Evolutionary conservation across 2,329 filamentous ascomycete species (phyloP), one percentile per base, ranked within the genome.

Genomic region (Aureobasidium sp.): DNA sequence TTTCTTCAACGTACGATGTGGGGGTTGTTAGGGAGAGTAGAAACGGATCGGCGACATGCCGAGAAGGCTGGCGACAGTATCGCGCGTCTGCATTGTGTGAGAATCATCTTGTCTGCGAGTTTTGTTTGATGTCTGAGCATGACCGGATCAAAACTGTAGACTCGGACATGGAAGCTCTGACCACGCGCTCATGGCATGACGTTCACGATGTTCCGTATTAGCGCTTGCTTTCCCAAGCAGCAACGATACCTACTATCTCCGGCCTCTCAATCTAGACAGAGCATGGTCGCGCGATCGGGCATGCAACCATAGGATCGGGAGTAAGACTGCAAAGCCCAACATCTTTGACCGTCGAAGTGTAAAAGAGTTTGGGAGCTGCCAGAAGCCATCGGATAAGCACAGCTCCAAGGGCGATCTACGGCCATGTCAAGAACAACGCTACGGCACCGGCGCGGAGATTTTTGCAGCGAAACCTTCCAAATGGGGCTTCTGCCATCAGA

Each of bases 11-110:
- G 42, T 71, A 75, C 74, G 44, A 76, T 75, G 65, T 79, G 73
- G 34, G 73, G 70, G 65, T 79, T 79, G 61, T 75, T 73, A 62
- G 75, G 72, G 9, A 80, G 67, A 15, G 77, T 79, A 8, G 78
- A 74, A 15, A 75, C 48, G 57, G 66, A 63, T 64, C 71, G 57
- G 8, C 64, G 62, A 17, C 45, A 63, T 41, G 29, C 27, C 20
- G 47, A 63, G 39, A 61, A 45, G 7, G 31, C 25, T 17, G 34
- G 22, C 11, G 60, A 44, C 36, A 61, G 22, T 20, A 63, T 11
- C 15, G 52, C 20, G 31, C 62, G 53, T 37, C 47, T 48, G 27
- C 29, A 53, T 41, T 59, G 63, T 20, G 48, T 63, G 29, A 59
- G 31, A 42, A 59, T 39, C 48, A 53, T 63, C 44, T 60, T 60